Evolutionary conservation across 2,329 filamentous ascomycete genomes (phyloP), one percentile per base, ranked within the genome.

Genomic region (Mollisia scopiformis): DNA sequence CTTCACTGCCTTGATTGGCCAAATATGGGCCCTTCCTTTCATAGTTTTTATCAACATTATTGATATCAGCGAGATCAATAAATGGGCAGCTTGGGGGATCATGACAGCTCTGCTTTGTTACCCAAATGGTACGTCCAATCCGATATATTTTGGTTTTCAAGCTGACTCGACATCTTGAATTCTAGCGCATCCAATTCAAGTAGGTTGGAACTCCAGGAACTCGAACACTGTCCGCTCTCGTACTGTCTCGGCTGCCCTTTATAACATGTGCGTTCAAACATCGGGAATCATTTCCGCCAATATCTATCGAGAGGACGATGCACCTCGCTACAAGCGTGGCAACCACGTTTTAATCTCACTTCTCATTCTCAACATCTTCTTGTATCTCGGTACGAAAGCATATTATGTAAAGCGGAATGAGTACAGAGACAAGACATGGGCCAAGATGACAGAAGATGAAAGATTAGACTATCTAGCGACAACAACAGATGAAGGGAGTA

Each of bases 1-100:
- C 1, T 73, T 85, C 7, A 75, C 82, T 31, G 77, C 77, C 23
- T 70, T 76, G 68, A 78, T 82, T 28, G 73, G 79, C 2, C 81
- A 87, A 58, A 64, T 88, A 11, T 90, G 87, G 87, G 77, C 80
- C 2, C 74, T 89, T 4, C 85, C 86, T 0, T 84, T 84, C 61
- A 68, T 89, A 28, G 72, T 87, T 33, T 62, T 68, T 23, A 66
- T 69, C 30, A 70, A 77, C 62, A 66, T 79, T 64, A 70, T 74
- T 19, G 72, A 80, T 62, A 75, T 75, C 1, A 69, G 69, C 2
- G 62, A 66, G 1, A 72, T 73, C 8, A 78, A 73, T 61, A 74
- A 74, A 58, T 81, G 79, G 79, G 64, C 75, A 1, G 69, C 78
- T 2, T 82, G 74, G 65, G 63, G 75, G 5, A 66, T 82, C 54